A percentile compares a stretch with the other conserved stretches of the same genome.
phyloP scores from a whole-genome alignment of 2,329 filamentous ascomycete species.

The Leptographium galeiforme region DNA sequence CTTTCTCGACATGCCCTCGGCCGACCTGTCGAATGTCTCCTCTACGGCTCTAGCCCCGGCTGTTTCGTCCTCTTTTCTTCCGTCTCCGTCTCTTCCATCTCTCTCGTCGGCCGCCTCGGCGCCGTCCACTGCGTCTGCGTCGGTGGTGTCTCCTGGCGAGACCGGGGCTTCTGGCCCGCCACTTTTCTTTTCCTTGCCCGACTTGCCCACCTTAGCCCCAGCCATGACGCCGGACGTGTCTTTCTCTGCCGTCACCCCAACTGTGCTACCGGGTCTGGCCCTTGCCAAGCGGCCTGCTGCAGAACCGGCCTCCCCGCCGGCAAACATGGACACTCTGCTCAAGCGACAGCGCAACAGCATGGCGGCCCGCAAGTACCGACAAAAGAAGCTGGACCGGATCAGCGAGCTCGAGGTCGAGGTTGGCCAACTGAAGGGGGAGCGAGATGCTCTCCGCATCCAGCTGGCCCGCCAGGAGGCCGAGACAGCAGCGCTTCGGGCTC shows the following conservation, averaged over 20 bases:
- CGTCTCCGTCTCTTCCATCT: neutral
- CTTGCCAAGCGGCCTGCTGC: neutral
- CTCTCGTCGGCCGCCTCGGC: neutral
- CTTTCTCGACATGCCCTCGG: constrained; percentile 1
- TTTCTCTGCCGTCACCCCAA: neutral
- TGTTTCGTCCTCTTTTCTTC: neutral
- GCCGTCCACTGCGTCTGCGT: neutral
- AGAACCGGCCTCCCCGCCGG: neutral
- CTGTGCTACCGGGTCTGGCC: neutral
- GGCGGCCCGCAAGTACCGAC: constrained; percentile 48
- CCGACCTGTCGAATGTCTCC: neutral
- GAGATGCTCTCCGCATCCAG: constrained; percentile 41
- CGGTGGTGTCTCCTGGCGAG: neutral
- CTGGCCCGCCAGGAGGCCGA: constrained; percentile 47
- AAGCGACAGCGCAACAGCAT: constrained; percentile 51
- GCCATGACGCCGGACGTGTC: neutral
- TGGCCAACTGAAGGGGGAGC: constrained; percentile 36
- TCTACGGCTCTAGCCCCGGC: neutral
- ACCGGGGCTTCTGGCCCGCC: neutral
- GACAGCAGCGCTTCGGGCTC: constrained; percentile 38
- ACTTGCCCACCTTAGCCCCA: neutral
- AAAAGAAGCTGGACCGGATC: constrained; percentile 49
- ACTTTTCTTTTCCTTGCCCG: neutral
- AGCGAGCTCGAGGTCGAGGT: constrained; percentile 39
- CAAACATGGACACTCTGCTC: constrained; percentile 14